phyloP scores from a whole-genome alignment of 768 basidiomycete genomes.

The Suillus weaverae region DNA sequence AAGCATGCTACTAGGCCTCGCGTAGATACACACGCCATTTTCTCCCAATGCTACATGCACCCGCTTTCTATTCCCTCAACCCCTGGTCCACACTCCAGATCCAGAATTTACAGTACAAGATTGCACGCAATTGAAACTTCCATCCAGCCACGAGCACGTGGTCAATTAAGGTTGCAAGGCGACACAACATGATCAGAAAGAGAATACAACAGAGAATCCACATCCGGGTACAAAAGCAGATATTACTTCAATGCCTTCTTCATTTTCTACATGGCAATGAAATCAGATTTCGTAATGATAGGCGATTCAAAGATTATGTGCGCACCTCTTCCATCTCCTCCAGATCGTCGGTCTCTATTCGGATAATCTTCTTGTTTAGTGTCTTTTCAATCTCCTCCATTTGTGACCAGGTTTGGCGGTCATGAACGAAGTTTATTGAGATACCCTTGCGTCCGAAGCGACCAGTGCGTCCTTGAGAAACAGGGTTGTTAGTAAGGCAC shows the following conservation, averaged over 20 bases:
- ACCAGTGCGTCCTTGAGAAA: conserved; percentile 86
- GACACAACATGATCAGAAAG: neutral
- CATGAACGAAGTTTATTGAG: conserved; percentile 96
- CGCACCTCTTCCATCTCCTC: conserved; percentile 92
- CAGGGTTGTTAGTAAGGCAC: conserved; percentile 2
- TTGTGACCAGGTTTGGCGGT: conserved; percentile 81
- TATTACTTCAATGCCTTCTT: conserved; percentile 71
- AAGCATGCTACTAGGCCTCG: neutral
- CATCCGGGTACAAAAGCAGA: neutral
- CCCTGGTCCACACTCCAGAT: neutral
- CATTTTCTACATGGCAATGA: conserved; percentile 58
- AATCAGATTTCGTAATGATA: conserved; percentile 1
- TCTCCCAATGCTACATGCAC: neutral
- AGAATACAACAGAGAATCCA: conserved; percentile 2
- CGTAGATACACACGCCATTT: neutral
- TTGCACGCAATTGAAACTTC: neutral
- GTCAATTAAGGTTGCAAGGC: neutral
- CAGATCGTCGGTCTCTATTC: conserved; percentile 86
- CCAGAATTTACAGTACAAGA: neutral
- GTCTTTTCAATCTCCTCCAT: conserved; percentile 88
- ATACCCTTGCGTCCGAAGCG: conserved; percentile 97
- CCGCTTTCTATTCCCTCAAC: neutral
- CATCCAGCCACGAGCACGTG: neutral
- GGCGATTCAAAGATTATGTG: conserved; percentile 12
- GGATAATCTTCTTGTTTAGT: conserved; percentile 74